These are phyloP conservation scores for Nigrograna mackinnonii DNA, from an alignment of 2,329 filamentous ascomycete species.

Conservation along the genomic window DNA sequence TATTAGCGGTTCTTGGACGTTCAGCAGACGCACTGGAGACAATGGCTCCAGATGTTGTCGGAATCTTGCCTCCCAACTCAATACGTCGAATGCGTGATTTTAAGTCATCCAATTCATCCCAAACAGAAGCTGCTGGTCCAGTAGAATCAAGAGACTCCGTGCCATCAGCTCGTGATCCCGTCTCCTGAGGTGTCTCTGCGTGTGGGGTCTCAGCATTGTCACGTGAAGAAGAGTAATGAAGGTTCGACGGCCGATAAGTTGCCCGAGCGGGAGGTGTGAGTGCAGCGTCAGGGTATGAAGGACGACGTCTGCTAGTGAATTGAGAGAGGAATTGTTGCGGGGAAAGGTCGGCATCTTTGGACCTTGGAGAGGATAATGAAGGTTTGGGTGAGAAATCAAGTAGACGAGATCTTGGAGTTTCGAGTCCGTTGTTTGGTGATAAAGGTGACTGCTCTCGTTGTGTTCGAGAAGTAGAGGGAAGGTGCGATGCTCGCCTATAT, in stretches of 20 bases:
- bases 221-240: conserved; percentile 37
- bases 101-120: conserved; percentile 95
- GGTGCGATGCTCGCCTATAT: conserved; percentile 33
- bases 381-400: conserved; percentile 32
- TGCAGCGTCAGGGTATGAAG: conserved; percentile 33
- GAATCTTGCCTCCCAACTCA: conserved; percentile 86
- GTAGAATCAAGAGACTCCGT: conserved; percentile 89
- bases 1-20: conserved; percentile 86
- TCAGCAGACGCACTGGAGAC: conserved; percentile 69
- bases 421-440: conserved; percentile 25
- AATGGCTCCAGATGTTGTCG: conserved; percentile 78
- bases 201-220: conserved; percentile 31
- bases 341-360: conserved; percentile 31
- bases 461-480: conserved; percentile 30
- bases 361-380: conserved; percentile 24
- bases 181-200: conserved; percentile 28
- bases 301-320: conserved; percentile 23
- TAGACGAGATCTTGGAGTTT: conserved; percentile 25
- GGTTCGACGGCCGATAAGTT: conserved; percentile 39
- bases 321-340: conserved; percentile 39
- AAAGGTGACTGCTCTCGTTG: conserved; percentile 29
- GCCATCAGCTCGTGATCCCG: conserved; percentile 33
- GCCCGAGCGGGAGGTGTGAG: conserved; percentile 37
- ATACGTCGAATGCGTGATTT: conserved; percentile 91
- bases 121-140: conserved; percentile 88